phyloP scores from a whole-genome alignment of 345 rosid genomes.

The Rhizophora mangle region DNA sequence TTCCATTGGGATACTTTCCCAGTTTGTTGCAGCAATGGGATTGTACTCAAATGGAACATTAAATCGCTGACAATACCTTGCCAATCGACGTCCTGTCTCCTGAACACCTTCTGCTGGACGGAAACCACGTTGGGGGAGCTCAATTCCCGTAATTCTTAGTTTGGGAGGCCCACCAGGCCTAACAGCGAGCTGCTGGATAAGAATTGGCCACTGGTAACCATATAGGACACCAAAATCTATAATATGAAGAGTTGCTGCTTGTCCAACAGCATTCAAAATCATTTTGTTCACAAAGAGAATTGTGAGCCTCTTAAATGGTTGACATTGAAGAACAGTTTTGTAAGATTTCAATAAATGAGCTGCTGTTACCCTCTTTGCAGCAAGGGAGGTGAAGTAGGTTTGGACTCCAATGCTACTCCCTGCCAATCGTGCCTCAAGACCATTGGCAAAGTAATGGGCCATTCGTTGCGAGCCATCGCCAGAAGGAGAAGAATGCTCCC shows the following conservation, averaged over 20 bases:
- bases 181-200: conserved; percentile 58
- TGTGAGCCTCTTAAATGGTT: conserved; percentile 78
- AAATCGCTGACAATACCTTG: conserved; percentile 72
- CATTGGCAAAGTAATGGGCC: conserved; percentile 78
- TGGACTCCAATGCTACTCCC: conserved; percentile 50
- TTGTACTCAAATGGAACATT: conserved; percentile 78
- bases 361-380: conserved; percentile 62
- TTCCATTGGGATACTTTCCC: conserved; percentile 69
- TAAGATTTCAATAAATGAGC: conserved; percentile 77
- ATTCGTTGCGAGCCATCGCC: conserved; percentile 89
- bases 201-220: conserved; percentile 93
- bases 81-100: conserved; percentile 86
- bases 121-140: conserved; percentile 89
- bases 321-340: conserved; percentile 58
- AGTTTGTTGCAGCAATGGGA: conserved; percentile 69
- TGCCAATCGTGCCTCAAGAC: conserved; percentile 76
- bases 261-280: conserved; percentile 40
- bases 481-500: conserved; percentile 68
- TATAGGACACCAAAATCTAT: conserved; percentile 88
- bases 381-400: conserved; percentile 51
- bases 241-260: conserved; percentile 60
- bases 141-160: conserved; percentile 86
- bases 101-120: conserved; percentile 82
- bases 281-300: conserved; percentile 55
- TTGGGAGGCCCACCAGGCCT: conserved; percentile 61